A percentile compares a stretch with the other conserved stretches of the same genome.
Conservation (phyloP, 2,329 filamentous ascomycete species). For the Gaeumannomyces tritici region DNA sequence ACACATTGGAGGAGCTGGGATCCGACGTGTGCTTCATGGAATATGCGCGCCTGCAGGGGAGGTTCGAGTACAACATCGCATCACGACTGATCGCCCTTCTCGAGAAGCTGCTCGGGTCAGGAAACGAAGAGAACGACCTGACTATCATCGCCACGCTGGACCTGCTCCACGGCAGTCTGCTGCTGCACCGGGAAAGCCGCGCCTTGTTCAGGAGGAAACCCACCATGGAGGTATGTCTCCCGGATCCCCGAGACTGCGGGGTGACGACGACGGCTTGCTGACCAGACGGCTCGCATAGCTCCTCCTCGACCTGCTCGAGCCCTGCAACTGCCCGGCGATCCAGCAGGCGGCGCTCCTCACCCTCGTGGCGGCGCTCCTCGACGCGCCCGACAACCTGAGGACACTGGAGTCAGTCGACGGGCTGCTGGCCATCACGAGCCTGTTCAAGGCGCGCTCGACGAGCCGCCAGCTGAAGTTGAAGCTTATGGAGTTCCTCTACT, state of each 20-base stretch:
- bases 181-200: slow-evolving; percentile 86
- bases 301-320: slow-evolving; percentile 87
- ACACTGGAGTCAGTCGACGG: slow-evolving; percentile 90
- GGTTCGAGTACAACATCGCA: slow-evolving; percentile 96
- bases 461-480: slow-evolving; percentile 86
- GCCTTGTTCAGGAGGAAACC: slow-evolving; percentile 79
- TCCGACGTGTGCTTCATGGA: slow-evolving; percentile 86
- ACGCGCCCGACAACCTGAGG: slow-evolving; percentile 78
- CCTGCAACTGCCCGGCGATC: slow-evolving; percentile 82
- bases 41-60: slow-evolving; percentile 94
- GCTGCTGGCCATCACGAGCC: slow-evolving; percentile 78
- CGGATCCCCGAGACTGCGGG: background rate
- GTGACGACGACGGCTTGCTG: background rate
- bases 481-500: slow-evolving; percentile 95
- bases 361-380: slow-evolving; percentile 80
- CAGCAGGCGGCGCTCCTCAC: slow-evolving; percentile 85
- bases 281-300: slow-evolving; percentile 33
- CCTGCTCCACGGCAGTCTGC: slow-evolving; percentile 75
- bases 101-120: slow-evolving; percentile 16
- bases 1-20: slow-evolving; percentile 56
- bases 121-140: slow-evolving; percentile 59
- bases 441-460: slow-evolving; percentile 85
- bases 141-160: slow-evolving; percentile 83
- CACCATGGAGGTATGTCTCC: slow-evolving; percentile 72
- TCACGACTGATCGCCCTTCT: slow-evolving; percentile 62